Evolutionary conservation across 2,329 filamentous ascomycete species (phyloP).

Genomic region (Penicillium sp.): DNA sequence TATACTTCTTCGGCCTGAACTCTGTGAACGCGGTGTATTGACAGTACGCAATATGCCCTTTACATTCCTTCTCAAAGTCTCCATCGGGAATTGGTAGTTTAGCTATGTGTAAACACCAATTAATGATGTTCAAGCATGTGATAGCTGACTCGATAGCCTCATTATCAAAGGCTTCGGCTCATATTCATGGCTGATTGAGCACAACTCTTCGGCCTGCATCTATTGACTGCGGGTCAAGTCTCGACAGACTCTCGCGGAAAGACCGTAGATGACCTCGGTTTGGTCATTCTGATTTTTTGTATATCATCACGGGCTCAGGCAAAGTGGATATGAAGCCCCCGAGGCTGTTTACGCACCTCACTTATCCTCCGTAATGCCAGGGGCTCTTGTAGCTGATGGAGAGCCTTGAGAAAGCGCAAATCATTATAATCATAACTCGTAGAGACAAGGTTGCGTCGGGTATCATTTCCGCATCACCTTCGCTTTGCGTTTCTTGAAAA

Average conservation of each 20-base stretch:
- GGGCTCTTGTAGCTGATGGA: neutral
- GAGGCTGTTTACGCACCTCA: neutral
- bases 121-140: neutral
- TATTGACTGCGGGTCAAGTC: neutral
- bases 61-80: neutral
- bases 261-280: too few relatives aligned
- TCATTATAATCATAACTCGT: neutral
- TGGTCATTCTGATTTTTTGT: neutral
- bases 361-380: neutral
- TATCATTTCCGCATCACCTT: conserved; percentile 33
- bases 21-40: neutral
- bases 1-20: neutral
- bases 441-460: neutral
- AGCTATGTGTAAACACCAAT: neutral
- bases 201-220: neutral
- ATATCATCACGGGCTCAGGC: neutral
- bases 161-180: neutral
- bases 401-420: neutral
- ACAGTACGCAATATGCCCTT: neutral
- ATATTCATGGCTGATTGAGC: neutral
- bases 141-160: neutral
- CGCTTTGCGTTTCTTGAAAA: conserved; percentile 53
- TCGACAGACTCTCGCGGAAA: neutral
- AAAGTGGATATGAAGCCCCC: neutral
- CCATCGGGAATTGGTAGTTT: neutral